Conservation (phyloP, 805 yeast species). For the Saturnispora kantuleensis region DNA sequence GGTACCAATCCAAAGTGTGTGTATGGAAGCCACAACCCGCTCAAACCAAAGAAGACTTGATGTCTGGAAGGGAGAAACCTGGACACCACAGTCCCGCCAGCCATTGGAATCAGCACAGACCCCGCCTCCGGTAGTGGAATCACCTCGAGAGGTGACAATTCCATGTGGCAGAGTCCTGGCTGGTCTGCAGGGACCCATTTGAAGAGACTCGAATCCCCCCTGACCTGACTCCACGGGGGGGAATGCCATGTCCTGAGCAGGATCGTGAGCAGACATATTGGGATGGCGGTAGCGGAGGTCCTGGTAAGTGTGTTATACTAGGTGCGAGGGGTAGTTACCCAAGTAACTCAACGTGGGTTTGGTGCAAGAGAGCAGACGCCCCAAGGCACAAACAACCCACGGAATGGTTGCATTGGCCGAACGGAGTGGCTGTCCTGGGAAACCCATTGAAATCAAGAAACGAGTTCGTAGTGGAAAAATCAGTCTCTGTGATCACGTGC, state of each 20-base stretch:
- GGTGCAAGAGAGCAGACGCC: background rate
- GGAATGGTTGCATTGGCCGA: conserved; percentile 9
- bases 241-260: conserved; percentile 5
- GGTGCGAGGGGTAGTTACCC: conserved; percentile 11
- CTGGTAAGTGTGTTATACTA: conserved; percentile 3
- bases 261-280: too few species aligned
- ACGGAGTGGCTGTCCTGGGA: background rate
- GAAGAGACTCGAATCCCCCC: conserved; percentile 6
- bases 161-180: conserved; percentile 6
- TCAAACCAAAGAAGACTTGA: too few species aligned
- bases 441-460: background rate
- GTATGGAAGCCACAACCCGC: too few species aligned
- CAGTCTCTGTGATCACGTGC: too few species aligned
- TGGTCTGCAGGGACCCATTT: background rate
- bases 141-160: background rate
- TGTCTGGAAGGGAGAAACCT: too few species aligned
- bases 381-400: background rate
- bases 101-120: too few species aligned
- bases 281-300: too few species aligned
- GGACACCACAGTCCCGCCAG: too few species aligned
- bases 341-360: conserved; percentile 1
- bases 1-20: too few species aligned
- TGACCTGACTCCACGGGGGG: conserved; percentile 9
- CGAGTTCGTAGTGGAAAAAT: background rate
- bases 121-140: too few species aligned